These are phyloP conservation scores for Quercus gilva DNA, from an alignment of 306 rosid species.

Conservation along the genomic window DNA sequence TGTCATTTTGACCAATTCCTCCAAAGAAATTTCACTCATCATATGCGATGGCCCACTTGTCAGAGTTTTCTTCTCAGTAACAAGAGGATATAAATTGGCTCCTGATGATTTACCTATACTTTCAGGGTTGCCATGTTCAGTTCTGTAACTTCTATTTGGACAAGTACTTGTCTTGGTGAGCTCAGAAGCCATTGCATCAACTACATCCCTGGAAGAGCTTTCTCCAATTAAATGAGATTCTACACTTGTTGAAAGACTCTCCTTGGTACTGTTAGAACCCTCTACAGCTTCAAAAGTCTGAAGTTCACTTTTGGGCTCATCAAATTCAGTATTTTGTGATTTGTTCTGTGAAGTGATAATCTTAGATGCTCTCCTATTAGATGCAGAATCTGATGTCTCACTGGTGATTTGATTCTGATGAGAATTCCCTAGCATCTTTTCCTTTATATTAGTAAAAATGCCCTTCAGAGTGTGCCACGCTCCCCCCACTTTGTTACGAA, in stretches of 20 bases:
- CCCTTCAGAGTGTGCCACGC: slow-evolving; percentile 5
- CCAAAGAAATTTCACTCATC: background rate
- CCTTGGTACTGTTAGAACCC: slow-evolving; percentile 4
- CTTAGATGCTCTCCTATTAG: slow-evolving; percentile 1
- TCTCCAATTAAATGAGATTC: background rate
- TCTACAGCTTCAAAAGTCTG: background rate
- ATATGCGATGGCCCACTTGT: background rate
- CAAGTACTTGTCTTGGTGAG: background rate
- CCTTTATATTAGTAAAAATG: background rate
- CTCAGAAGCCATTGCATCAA: background rate
- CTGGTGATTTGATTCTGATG: background rate
- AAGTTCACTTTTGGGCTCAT: background rate
- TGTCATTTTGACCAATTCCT: background rate
- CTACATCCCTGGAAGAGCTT: slow-evolving; percentile 13
- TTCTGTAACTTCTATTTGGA: background rate
- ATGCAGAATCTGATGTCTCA: background rate
- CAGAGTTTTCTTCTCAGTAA: background rate
- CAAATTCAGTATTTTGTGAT: slow-evolving; percentile 3
- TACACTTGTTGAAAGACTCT: background rate
- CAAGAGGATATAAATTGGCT: background rate
- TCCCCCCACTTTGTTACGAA: background rate
- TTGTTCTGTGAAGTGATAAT: background rate
- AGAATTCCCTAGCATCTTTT: background rate
- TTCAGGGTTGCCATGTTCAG: background rate
- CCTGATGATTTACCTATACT: background rate